These are phyloP conservation scores for Tylopilus intermedius DNA, from an alignment of 768 basidiomycete genomes.

Conservation along the genomic window DNA sequence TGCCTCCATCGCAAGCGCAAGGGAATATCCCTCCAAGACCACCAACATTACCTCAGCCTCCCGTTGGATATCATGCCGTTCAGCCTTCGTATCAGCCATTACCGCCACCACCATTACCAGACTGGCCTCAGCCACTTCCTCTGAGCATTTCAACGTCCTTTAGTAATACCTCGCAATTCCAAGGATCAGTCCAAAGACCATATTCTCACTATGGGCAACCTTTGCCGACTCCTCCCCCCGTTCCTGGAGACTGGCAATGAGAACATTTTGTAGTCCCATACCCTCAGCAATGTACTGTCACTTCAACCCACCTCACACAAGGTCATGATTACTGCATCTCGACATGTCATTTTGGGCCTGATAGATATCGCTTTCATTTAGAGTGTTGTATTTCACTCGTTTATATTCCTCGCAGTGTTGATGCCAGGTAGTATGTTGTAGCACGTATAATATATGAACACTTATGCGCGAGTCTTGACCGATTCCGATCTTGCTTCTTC, in stretches of 20 bases:
- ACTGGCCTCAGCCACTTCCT: slow-evolving; percentile 28
- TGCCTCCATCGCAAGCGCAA: slow-evolving; percentile 24
- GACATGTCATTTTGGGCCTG: slow-evolving; percentile 2
- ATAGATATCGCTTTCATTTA: slow-evolving; percentile 7
- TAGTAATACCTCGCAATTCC: slow-evolving; percentile 31
- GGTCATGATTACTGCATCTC: slow-evolving; percentile 9
- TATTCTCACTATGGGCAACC: slow-evolving; percentile 30
- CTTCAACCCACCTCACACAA: slow-evolving; percentile 6
- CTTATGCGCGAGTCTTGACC: slow-evolving; percentile 6
- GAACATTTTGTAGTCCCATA: slow-evolving; percentile 9
- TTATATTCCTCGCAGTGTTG: background rate
- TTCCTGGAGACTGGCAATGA: slow-evolving; percentile 28
- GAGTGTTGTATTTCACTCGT: slow-evolving; percentile 19
- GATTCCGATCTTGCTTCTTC: slow-evolving; percentile 4
- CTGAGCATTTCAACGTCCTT: slow-evolving; percentile 21
- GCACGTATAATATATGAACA: slow-evolving; percentile 6
- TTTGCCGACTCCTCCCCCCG: slow-evolving; percentile 22
- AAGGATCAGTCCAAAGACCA: slow-evolving; percentile 38
- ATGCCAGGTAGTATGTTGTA: slow-evolving; percentile 5
- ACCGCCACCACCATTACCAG: slow-evolving; percentile 32
- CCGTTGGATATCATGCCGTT: slow-evolving; percentile 38
- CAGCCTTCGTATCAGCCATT: slow-evolving; percentile 36
- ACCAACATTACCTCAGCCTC: slow-evolving; percentile 50
- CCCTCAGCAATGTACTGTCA: slow-evolving; percentile 15
- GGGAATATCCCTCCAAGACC: slow-evolving; percentile 34